Evolutionary conservation across 169 alveolate genomes (phyloP), one percentile per base, ranked within the genome.

Genomic region (Babesia bigemina): DNA sequence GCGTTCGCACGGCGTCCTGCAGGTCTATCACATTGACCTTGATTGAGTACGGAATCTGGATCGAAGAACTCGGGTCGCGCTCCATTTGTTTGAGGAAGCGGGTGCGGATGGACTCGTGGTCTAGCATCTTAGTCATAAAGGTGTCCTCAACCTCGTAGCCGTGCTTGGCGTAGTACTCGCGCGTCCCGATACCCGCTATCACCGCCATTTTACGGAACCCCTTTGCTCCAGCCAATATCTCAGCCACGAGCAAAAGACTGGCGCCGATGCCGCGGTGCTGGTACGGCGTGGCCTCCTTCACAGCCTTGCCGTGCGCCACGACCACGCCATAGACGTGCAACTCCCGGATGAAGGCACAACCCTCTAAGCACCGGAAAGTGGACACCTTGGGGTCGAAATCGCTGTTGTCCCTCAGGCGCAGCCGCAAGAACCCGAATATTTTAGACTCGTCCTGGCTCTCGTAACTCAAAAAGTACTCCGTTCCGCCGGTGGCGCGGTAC

Each of bases 131-230:
- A n/a, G 95, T 97, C 98, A 97, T 95, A 78, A 93, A 97, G 39
- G 98, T 95, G 42, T 96, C 98, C 88, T 96, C 98, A 53, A 94
- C 83, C 57, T 79, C 89, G 86, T 97, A 98, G 47, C 99, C 99
- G 59, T 96, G 90, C 74, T 96, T 96, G 53, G 97, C 94, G 91
- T 98, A 98, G 90, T 98, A 98, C 79, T 96, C 98, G 63, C 99
- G 92, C n/a, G 99, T 96, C 44, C 99, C 99, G 17, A 98, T 97
- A 39, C 99, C 99, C 19, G 99, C 96, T 48, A 98, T 98, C 58
- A 98, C 98, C 28, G 99, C 99, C 84, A 97, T 92, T 79, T 93
- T 93, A 67, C 73, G 78, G 72, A 89, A 88, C 10, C 98, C 97
- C 77, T 94, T 96, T 62, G 73, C 85, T 65, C 88, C 17, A 88